Evolutionary conservation across 2,329 filamentous ascomycete species (phyloP).

Genomic region (Fusarium armeniacum): DNA sequence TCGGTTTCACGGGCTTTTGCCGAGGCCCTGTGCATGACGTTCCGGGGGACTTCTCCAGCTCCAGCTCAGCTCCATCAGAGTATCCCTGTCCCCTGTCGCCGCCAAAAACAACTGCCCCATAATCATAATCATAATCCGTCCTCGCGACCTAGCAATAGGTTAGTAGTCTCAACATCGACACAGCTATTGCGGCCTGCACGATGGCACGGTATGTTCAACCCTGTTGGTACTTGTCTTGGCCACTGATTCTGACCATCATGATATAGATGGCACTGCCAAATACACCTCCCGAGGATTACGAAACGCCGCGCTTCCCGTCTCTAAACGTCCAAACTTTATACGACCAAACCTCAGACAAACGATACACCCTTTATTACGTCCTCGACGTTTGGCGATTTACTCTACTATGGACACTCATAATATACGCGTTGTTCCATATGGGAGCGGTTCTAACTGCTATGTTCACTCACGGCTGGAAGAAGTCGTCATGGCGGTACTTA

Average conservation of each 20-base stretch:
- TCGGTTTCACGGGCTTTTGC: constrained; percentile 49
- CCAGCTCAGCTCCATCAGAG: constrained; percentile 14
- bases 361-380: constrained; percentile 77
- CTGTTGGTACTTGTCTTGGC: background rate
- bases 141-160: constrained; percentile 16
- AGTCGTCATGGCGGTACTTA: constrained; percentile 70
- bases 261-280: constrained; percentile 48
- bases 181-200: constrained; percentile 29
- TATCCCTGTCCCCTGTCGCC: constrained; percentile 34
- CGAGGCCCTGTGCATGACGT: constrained; percentile 50
- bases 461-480: constrained; percentile 75
- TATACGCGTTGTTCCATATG: constrained; percentile 81
- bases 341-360: constrained; percentile 58
- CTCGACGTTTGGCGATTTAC: constrained; percentile 90
- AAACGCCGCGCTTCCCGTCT: constrained; percentile 80
- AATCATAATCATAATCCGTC: constrained; percentile 32
- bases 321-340: constrained; percentile 79
- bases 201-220: constrained; percentile 44
- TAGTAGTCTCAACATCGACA: constrained; percentile 6
- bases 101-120: constrained; percentile 37
- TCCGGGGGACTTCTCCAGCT: constrained; percentile 34
- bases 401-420: constrained; percentile 85
- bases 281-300: constrained; percentile 67
- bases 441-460: constrained; percentile 79
- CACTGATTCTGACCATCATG: constrained; percentile 17